phyloP scores from a whole-genome alignment of 352 stramenopile species.

The Phytophthora cryptogea region DNA sequence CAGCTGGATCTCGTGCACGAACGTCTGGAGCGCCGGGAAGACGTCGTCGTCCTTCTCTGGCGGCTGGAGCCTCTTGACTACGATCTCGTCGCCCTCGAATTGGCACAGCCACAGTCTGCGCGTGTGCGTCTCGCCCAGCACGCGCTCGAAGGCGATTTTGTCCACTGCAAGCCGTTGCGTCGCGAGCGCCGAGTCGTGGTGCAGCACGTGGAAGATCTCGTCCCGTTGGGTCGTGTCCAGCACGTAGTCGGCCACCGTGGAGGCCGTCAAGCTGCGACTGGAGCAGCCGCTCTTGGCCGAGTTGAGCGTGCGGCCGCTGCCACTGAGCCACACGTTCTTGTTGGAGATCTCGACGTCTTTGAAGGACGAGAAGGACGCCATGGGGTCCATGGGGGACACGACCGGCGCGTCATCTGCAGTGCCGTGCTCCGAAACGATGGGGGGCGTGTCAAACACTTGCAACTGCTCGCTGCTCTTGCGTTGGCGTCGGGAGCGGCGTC shows the following conservation, averaged over 20 bases:
- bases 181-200: constrained; percentile 34
- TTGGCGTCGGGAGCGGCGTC: neutral
- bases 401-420: neutral
- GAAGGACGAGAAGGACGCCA: constrained; percentile 28
- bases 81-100: constrained; percentile 48
- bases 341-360: constrained; percentile 12
- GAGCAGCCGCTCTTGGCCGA: constrained; percentile 17
- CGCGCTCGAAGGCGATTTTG: constrained; percentile 44
- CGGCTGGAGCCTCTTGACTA: constrained; percentile 36
- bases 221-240: constrained; percentile 29
- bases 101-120: constrained; percentile 39
- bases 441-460: constrained; percentile 14
- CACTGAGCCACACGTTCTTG: constrained; percentile 34
- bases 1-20: constrained; percentile 72
- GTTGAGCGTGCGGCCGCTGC: constrained; percentile 29
- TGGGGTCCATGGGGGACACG: constrained; percentile 28
- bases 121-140: constrained; percentile 21
- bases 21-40: constrained; percentile 34
- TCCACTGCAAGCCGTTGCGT: constrained; percentile 37
- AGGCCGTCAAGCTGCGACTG: constrained; percentile 14
- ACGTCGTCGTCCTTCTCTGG: constrained; percentile 11
- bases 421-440: neutral
- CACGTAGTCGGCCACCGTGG: constrained; percentile 16
- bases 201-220: constrained; percentile 32
- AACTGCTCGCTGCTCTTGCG: constrained; percentile 11